Evolutionary conservation across 768 basidiomycete species (phyloP), one percentile per base, ranked within the genome.

Genomic region (Boletus pseudo-olivaceus): DNA sequence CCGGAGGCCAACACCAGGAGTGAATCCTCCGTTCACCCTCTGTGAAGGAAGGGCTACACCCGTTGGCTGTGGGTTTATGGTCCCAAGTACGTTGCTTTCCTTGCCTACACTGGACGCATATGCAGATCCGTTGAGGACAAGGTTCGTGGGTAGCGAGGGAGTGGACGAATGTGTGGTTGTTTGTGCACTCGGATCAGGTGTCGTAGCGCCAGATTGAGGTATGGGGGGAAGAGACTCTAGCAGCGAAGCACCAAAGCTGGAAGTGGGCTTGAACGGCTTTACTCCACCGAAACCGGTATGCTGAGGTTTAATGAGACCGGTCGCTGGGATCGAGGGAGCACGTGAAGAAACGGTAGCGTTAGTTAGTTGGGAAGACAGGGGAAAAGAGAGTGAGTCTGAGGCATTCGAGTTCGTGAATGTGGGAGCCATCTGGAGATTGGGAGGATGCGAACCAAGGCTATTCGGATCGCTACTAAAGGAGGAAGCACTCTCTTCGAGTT

Each of bases 211-310:
- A 6, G 85, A 82, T 33, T 81, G 83, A 11, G 87, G 81, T 51
- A 92, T 83, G 6, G 90, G 76, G 3, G 93, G 93, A 26, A 93
- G 71, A 3, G 82, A 80, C 47, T 87, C 87, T 55, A 93, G 62
- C 38, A 93, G 67, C 15, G 83, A 82, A 33, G 87, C 84, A 30
- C 91, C 91, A 65, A 93, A 93, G 39, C 81, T 85, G 2, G 85
- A 88, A 3, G 85, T 79, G 3, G 91, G 91, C 63, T 91, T 90
- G 77, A 93, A 93, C 7, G 88, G 82, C 65, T 87, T 90, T 59
- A 91, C 67, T 6, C 84, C 86, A 26, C 78, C 74, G 50, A 76
- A 81, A 2, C 81, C 81, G 5, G 81, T 82, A 43, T 60, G 47
- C 61, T 82, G 81, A 4, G 78, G 61, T 58, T 75, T 76, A 15